Evolutionary conservation across 345 rosid species (phyloP).

Genomic region (Hypericum androsaemum): DNA sequence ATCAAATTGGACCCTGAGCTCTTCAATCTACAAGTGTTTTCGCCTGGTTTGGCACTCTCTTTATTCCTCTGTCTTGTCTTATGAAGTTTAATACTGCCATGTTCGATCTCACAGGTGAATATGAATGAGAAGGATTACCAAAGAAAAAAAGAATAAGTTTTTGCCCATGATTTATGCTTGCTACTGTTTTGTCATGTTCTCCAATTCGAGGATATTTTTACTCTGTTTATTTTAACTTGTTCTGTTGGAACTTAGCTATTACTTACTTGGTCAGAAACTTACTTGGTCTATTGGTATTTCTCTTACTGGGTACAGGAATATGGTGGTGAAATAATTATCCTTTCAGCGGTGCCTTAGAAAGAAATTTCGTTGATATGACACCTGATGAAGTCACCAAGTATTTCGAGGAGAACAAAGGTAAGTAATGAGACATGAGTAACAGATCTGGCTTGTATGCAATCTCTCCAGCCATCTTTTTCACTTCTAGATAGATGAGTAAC

Average conservation of each 20-base stretch:
- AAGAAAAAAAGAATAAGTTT: constrained; percentile 92
- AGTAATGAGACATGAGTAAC: constrained; percentile 21
- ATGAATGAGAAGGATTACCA: constrained; percentile 93
- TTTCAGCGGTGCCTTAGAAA: constrained; percentile 74
- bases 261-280: no score
- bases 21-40: constrained; percentile 34
- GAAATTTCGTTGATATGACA: constrained; percentile 65
- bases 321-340: constrained; percentile 90
- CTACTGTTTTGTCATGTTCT: constrained; percentile 24
- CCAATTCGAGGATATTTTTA: background rate
- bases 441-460: background rate
- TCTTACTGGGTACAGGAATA: constrained; percentile 86
- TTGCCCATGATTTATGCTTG: constrained; percentile 98
- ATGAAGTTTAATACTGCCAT: background rate
- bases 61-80: constrained; percentile 4
- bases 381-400: constrained; percentile 72
- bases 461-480: no score
- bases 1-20: constrained; percentile 29
- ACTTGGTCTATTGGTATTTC: constrained; percentile 3
- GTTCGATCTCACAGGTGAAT: constrained; percentile 50
- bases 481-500: no score
- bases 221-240: background rate
- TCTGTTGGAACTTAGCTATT: background rate
- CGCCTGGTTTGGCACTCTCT: background rate
- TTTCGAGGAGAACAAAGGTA: constrained; percentile 97